phyloP scores from a whole-genome alignment of 208 protist genomes.

The Crithidia thermophila region DNA sequence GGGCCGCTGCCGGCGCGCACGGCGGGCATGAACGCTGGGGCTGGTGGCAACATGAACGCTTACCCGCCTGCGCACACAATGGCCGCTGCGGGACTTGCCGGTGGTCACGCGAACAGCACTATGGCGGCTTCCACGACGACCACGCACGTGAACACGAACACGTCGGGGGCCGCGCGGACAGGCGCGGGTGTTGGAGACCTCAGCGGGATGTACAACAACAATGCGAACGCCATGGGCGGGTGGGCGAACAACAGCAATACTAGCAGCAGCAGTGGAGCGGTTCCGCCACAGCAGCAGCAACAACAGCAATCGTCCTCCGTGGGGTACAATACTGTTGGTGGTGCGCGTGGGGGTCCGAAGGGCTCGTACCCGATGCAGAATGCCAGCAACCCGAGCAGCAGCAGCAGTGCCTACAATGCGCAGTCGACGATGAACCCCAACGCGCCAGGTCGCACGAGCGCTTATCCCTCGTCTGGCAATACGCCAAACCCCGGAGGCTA shows the following conservation, averaged over 20 bases:
- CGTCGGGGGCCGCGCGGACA: too few species aligned
- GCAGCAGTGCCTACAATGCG: neutral
- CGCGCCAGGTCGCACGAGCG: too few species aligned
- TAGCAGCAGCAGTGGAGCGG: neutral
- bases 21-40: too few species aligned
- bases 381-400: neutral
- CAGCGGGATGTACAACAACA: conserved; percentile 5
- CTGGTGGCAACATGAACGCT: neutral
- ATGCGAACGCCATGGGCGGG: neutral
- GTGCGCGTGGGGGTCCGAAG: neutral
- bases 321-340: neutral
- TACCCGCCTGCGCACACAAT: neutral
- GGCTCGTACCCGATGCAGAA: neutral
- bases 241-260: neutral
- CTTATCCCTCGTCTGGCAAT: too few species aligned
- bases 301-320: conserved; percentile 13
- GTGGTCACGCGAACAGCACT: too few species aligned
- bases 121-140: too few species aligned
- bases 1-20: too few species aligned
- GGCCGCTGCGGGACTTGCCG: too few species aligned
- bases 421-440: neutral
- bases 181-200: too few species aligned
- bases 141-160: too few species aligned
- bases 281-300: conserved; percentile 8
- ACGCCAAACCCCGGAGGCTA: too few species aligned